Base-by-base conservation (phyloP, 192 early-diverging fungal species). In the Umbelopsis sp. region DNA sequence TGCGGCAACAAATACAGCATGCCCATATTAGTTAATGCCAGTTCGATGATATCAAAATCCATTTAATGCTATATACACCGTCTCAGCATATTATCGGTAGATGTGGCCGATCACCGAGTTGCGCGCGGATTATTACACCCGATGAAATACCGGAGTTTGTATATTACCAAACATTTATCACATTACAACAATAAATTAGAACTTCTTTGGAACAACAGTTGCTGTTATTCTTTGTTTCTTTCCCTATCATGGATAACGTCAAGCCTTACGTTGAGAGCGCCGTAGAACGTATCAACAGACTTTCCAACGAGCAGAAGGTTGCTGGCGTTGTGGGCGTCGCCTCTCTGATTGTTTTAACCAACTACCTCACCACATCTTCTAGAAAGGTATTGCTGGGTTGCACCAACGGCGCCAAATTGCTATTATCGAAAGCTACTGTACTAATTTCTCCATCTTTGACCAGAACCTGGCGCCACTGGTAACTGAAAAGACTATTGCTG, bases 401-500 rank as follows among this genome's bases (percentile, higher is more conserved):
- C 37, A 41, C 11, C 11, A 61, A 12, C 11, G 55, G 10, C n/a
- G 25, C 33, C 8, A 12, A 15, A 35, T 33, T 33, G 30, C 9
- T 18, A 18, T 35, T 16, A 30, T 35, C 13, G 23, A 16, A 15
- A 35, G 10, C 10, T 13, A 25, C 6, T n/a, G 23, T 5, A 4
- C 18, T 25, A 58, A 33, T 25, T 33, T 27, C 27, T 16, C 8
- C 55, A 12, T 35, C 30, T 4, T 25, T 61, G 13, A 12, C 4
- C 6, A 61, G 55, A 61, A 61, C 30, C 30, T 33, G 2, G 23
- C 55, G 30, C 55, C 55, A 16, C 35, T 61, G 13, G 55, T 61
- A 61, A 35, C 55, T 35, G 55, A 61, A 16, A 61, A 61, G 30
- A 61, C 30, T 2, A 61, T 61, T 30, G 55, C 27, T 35, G 30